Evolutionary conservation across 768 basidiomycete genomes (phyloP), one percentile per base, ranked within the genome.

Genomic region (Guyanaporus albipodus): DNA sequence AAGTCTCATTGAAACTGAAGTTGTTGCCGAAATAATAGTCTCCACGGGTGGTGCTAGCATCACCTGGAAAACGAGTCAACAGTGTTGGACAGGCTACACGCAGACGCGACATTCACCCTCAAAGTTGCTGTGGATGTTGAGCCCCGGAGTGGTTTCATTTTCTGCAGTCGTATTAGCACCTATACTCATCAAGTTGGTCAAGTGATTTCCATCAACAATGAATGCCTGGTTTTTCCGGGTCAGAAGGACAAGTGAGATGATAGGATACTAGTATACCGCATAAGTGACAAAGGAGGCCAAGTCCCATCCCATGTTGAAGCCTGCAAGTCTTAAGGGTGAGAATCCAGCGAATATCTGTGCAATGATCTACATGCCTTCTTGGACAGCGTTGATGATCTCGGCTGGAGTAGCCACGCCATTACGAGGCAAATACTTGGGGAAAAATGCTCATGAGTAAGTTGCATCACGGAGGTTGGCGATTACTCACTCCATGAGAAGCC

Each of bases 171-270:
- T 44, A 15, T 61, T 61, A 40, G 52, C 52, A 37, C 57, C 59
- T n/a, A 60, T 60, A 36, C 44, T 49, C 60, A 60, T 60, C 51
- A 62, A 47, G 22, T 60, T 60, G 14, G 59, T 61, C 48, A 61
- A 37, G 18, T 59, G 60, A n/a, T 62, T 61, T 4, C 60, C 60
- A 14, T 61, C 60, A 6, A 61, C 60, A 21, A 61, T 1, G 18
- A 61, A 61, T 24, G 61, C 46, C 58, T 61, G 29, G n/a, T n/a
- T n/a, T n/a, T 44, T 19, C 17, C 14, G 2, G 1, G 26, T 62
- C 15, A 53, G 38, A 19, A 22, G 4, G 6, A 15, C 11, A 34
- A 15, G 24, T 12, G 1, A n/a, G 9, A 35, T 1, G 12, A 34
- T 2, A 9, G 15, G 6, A 31, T 11, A 26, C 6, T 7, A 22